phyloP scores from a whole-genome alignment of 1,139 yeast species.

The Blastobotrys illinoisensis region DNA sequence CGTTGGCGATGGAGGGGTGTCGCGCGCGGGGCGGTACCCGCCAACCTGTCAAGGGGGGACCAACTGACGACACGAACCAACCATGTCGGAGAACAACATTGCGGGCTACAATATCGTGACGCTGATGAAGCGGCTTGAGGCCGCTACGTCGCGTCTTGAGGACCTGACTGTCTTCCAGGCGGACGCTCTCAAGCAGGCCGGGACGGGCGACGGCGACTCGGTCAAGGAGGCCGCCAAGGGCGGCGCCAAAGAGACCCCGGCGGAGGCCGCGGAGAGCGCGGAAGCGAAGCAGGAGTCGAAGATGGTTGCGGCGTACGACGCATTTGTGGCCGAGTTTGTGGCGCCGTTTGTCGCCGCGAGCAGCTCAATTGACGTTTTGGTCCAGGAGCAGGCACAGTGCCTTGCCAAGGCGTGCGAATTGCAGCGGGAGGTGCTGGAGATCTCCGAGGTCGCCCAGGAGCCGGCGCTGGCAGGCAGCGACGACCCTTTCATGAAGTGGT shows the following conservation, averaged over 20 bases:
- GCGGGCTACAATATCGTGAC: constrained; percentile 82
- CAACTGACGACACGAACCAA: not conserved
- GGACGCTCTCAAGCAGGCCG: constrained; percentile 32
- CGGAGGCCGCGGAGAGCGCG: constrained; percentile 11
- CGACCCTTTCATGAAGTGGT: constrained; percentile 43
- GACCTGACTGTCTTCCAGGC: constrained; percentile 81
- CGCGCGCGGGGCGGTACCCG: not conserved
- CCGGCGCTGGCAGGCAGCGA: constrained; percentile 48
- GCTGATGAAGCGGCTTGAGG: constrained; percentile 73
- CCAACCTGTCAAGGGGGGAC: not conserved
- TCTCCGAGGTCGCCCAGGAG: constrained; percentile 57
- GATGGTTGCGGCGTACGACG: constrained; percentile 42
- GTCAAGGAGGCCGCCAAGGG: constrained; percentile 15
- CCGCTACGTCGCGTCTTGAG: constrained; percentile 89
- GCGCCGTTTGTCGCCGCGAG: constrained; percentile 59
- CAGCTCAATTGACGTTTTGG: constrained; percentile 53
- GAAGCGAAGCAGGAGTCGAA: constrained; percentile 7
- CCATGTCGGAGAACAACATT: constrained; percentile 46
- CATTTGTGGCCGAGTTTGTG: constrained; percentile 47
- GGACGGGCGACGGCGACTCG: constrained; percentile 13
- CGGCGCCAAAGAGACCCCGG: constrained; percentile 4
- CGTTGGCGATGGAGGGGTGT: not conserved
- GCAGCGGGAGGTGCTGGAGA: constrained; percentile 53
- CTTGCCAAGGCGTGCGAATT: constrained; percentile 56
- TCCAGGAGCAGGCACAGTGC: constrained; percentile 53